Evolutionary conservation across 495 filamentous ascomycete genomes (phyloP), one percentile per base, ranked within the genome.

Genomic region (Trichoderma parareesei): DNA sequence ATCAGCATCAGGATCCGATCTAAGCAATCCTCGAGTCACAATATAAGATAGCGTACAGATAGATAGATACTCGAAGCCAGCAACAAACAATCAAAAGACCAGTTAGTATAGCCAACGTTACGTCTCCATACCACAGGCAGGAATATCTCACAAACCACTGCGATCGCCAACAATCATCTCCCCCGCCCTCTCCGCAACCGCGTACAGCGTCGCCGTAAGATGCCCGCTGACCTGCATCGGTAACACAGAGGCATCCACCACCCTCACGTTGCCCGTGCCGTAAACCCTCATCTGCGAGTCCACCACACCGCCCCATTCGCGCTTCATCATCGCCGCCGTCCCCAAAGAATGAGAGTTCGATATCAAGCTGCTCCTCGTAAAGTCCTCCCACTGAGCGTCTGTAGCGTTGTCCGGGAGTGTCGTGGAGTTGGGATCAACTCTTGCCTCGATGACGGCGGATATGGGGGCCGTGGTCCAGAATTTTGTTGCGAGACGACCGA

Each of bases 201-300:
- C 84, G 69, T 88, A 89, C 5, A 85, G 71, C 0, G 79, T 83
- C 1, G 79, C 71, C 8, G 75, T 71, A 38, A 79, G 72, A 69
- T 84, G 79, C 6, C 76, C 79, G 59, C 77, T 75, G 4, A 79
- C 70, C 40, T 76, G 76, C 37, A 80, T 74, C 3, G 86, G 86
- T 38, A 87, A 71, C n/a, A 87, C 71, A 27, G 80, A 82, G 5
- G 82, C 82, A 71, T 85, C 84, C 0, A 83, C 82, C 2, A 88
- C 82, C 10, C 78, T 74, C 48, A 76, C 65, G n/a, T 74, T 73
- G 46, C 71, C 65, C 2, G 80, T 77, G 1, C 82, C 85, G 61
- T 86, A 78, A 0, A 87, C 83, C 69, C 80, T 79, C 35, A 87
- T 68, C 38, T 78, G 72, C 4, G 69, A 61, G 67, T 82, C 81